Evolutionary conservation across 108 stramenopile genomes (phyloP), one percentile per base, ranked within the genome.

Genomic region (Thalassiosira profunda): DNA sequence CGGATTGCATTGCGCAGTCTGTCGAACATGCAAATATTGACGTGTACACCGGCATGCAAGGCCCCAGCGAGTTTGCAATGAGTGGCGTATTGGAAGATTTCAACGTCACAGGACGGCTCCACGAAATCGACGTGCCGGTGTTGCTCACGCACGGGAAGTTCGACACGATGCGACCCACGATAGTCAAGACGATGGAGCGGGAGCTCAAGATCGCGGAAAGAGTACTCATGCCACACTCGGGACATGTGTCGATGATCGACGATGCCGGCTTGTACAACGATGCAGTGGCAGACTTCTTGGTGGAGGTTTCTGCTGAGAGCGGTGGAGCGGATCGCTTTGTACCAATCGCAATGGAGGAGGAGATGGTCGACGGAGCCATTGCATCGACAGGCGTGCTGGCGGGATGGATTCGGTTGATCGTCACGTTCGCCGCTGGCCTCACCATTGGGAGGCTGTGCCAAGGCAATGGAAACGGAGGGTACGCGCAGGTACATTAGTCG

Each of bases 181-280:
- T 77, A 5, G 75, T 81, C 25, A 57, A 81, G 36, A 57, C 79
- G 10, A 77, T 84, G 60, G 51, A 72, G 8, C 10, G 57, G 6
- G 25, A 67, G 15, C 26, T 81, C 9, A 58, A 51, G 10, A 26
- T 37, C 4, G 51, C 62, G 0, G 66, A 74, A 46, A 41, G 67
- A 42, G 41, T 67, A 2, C 28, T 77, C 29, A 56, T 77, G 10
- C 64, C 63, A 17, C 75, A 68, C 52, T 84, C 83, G 2, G 79
- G 76, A 33, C 83, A 84, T 47, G 31, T 84, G 5, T 45, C 71
- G 12, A 84, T 84, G 83, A 75, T 79, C 33, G 83, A 84, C 45
- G 79, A 84, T 62, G 55, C 75, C n/a, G 66, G 53, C 18, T 36
- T 48, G 36, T 77, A 77, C 76, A 84, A 84, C 58, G 68, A 79